These are phyloP conservation scores for Penicillium bialowiezense DNA, from an alignment of 495 filamentous ascomycete genomes.

Conservation along the genomic window DNA sequence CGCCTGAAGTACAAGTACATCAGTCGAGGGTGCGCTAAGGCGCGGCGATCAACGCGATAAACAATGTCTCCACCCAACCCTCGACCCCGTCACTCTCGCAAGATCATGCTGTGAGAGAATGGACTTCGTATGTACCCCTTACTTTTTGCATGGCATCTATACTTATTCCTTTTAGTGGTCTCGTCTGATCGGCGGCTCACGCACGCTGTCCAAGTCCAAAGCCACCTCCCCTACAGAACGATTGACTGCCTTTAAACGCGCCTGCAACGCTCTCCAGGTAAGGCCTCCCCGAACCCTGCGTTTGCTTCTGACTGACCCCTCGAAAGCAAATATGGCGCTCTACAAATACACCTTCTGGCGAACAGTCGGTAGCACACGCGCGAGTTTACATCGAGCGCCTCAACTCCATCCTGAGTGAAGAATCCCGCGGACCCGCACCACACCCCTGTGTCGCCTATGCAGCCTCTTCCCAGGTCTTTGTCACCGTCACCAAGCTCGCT, in stretches of 20 bases:
- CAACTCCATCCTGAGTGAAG: constrained; percentile 78
- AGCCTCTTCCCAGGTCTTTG: constrained; percentile 79
- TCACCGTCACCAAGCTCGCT: constrained; percentile 81
- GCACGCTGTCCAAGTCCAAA: constrained; percentile 59
- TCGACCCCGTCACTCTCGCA: constrained; percentile 19
- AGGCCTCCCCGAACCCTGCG: constrained; percentile 6
- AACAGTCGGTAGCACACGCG: constrained; percentile 48
- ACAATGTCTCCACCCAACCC: constrained; percentile 24
- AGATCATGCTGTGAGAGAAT: constrained; percentile 38
- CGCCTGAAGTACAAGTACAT: no score
- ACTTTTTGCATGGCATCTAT: neutral
- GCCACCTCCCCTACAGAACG: constrained; percentile 79
- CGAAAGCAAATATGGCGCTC: constrained; percentile 77
- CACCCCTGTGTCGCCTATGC: constrained; percentile 87
- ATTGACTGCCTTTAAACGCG: constrained; percentile 83
- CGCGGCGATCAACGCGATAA: constrained; percentile 19
- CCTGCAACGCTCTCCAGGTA: constrained; percentile 83
- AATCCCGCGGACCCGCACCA: constrained; percentile 79
- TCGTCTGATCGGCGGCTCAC: constrained; percentile 81
- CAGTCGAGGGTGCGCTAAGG: neutral
- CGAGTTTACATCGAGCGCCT: constrained; percentile 61
- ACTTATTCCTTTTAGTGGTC: constrained; percentile 63
- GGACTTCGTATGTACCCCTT: constrained; percentile 38
- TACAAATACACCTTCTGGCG: constrained; percentile 49
- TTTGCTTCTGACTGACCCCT: constrained; percentile 10